Evolutionary conservation across 345 rosid species (phyloP), one percentile per base, ranked within the genome.

Genomic region (Mercurialis annua): DNA sequence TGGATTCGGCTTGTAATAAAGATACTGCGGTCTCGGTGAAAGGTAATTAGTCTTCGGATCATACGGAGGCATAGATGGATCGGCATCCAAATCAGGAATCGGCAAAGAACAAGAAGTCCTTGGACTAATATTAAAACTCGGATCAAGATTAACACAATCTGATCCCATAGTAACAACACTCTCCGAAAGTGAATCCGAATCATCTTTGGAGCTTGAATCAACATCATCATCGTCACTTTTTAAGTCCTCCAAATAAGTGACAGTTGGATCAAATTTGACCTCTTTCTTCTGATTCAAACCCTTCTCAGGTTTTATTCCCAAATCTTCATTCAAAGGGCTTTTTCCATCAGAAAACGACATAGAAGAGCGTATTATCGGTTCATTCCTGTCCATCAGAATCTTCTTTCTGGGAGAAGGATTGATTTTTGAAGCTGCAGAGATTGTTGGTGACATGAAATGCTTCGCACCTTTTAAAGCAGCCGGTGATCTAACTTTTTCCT

Each of bases 371-470:
- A 69, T 52, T 17, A n/a, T n/a, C n/a, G 74, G 48, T 62, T 88
- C 92, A 24, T 84, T 87, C 71, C 73, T 85, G 51, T 89, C 96
- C 1, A 77, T 67, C 76, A 92, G 84, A 11, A 92, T 72, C 71
- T 77, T 86, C 85, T 87, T 92, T 79, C 86, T 86, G 17, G 96
- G 92, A 0, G 94, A 87, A 46, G 90, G 48, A 63, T 72, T 78
- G 71, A 87, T 66, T 72, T 92, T 90, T 10, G 95, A 92, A 67
- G 81, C 92, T 0, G 98, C 95, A 61, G 96, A 87, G 24, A 90
- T 85, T 31, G 98, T 90, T 16, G 96, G 96, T 56, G 91, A 85
- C 98, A 86, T 92, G 78, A 92, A 92, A 77, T 86, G 76, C 85
- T 85, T 92, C 24, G 82, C 59, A 52, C 81, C 73, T 67, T 76